A percentile compares a stretch with the other conserved stretches of the same genome.
These are phyloP conservation scores for Rubroshorea leprosula DNA, from an alignment of 345 rosid genomes.

Conservation along the genomic window DNA sequence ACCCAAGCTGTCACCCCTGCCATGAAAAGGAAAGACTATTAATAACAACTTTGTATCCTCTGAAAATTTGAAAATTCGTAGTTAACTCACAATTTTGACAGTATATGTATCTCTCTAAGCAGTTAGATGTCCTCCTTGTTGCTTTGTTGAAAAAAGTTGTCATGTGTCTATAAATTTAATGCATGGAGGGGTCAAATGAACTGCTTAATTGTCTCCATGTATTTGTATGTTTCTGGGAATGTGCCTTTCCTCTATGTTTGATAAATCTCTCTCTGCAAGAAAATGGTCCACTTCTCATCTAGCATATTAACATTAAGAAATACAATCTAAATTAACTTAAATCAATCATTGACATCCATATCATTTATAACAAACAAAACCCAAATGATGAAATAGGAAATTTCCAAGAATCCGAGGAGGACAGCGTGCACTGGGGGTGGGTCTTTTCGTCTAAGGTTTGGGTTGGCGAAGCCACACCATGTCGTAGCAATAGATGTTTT, in stretches of 20 bases:
- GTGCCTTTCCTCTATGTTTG: neutral
- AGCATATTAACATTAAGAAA: too few species aligned
- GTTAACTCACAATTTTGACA: neutral
- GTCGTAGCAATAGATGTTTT: too few species aligned
- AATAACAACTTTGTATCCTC: neutral
- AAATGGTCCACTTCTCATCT: neutral
- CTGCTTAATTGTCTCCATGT: constrained; percentile 6
- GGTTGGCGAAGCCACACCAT: too few species aligned
- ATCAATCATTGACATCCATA: too few species aligned
- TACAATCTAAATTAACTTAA: too few species aligned
- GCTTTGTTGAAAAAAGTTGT: neutral
- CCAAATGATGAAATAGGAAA: constrained; percentile 11
- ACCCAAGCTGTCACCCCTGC: constrained; percentile 11
- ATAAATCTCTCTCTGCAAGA: neutral
- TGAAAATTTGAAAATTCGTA: neutral
- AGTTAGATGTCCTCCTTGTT: neutral
- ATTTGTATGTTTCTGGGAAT: neutral
- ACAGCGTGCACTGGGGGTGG: constrained; percentile 17
- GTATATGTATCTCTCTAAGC: neutral
- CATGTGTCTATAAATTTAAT: neutral
- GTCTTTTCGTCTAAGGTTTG: neutral
- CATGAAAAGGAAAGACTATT: neutral
- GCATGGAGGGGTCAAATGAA: neutral
- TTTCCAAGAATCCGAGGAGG: constrained; percentile 22
- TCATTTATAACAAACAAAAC: neutral